A percentile compares a stretch with the other conserved stretches of the same genome.
Conservation (phyloP, 805 yeast species). For the Hanseniaspora valbyensis region DNA sequence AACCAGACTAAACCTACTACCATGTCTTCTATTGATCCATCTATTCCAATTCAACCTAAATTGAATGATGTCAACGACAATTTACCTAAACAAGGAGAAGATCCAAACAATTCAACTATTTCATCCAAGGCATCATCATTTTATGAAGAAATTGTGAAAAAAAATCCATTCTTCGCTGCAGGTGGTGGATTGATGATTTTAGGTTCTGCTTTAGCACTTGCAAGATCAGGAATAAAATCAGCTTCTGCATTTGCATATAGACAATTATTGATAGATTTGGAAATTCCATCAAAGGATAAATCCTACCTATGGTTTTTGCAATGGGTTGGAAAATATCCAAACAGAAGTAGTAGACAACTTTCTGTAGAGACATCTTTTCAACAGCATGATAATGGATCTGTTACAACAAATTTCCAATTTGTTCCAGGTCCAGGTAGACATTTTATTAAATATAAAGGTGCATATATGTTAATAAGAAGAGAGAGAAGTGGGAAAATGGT, state of each 20-base stretch:
- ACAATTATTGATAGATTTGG: conserved; percentile 79
- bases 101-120: conserved; percentile 20
- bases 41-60: too few relatives aligned
- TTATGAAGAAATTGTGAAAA: conserved; percentile 44
- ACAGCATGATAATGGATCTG: conserved; percentile 89
- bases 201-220: conserved; percentile 78
- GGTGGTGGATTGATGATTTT: conserved; percentile 95
- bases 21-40: too few relatives aligned
- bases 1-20: too few relatives aligned
- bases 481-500: conserved; percentile 83
- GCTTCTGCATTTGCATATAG: conserved; percentile 62
- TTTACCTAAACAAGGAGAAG: too few relatives aligned
- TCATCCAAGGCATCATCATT: conserved; percentile 30
- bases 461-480: conserved; percentile 76
- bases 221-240: conserved; percentile 56
- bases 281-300: conserved; percentile 85
- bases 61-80: too few relatives aligned
- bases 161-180: conserved; percentile 94
- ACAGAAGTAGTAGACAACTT: conserved; percentile 67
- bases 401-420: conserved; percentile 72
- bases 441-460: conserved; percentile 71
- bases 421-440: conserved; percentile 98
- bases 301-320: conserved; percentile 90
- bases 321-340: conserved; percentile 84
- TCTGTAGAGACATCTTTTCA: conserved; percentile 78